Evolutionary conservation across 805 yeast genomes (phyloP).

Genomic region (Kodamaea kakaduensis): DNA sequence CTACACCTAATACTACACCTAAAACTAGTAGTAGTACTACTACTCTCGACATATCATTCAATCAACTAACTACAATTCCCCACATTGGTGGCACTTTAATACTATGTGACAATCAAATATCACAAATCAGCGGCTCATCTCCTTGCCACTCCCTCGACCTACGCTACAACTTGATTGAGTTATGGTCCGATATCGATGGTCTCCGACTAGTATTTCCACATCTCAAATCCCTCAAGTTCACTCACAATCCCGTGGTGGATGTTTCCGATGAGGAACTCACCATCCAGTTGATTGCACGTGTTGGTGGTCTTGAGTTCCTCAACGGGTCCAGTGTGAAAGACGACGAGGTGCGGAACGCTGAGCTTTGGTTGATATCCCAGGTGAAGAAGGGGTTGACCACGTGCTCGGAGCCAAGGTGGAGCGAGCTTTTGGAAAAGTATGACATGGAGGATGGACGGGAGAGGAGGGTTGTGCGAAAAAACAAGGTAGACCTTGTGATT

Average conservation of each 20-base stretch:
- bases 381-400: slow-evolving; percentile 32
- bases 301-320: slow-evolving; percentile 33
- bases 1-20: no score
- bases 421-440: slow-evolving; percentile 34
- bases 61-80: slow-evolving; percentile 34
- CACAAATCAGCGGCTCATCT: slow-evolving; percentile 5
- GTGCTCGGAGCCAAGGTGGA: slow-evolving; percentile 37
- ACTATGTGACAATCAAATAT: slow-evolving; percentile 35
- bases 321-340: slow-evolving; percentile 54
- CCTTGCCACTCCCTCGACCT: slow-evolving; percentile 40
- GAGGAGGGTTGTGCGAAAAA: background rate
- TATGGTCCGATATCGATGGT: slow-evolving; percentile 49
- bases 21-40: background rate
- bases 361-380: slow-evolving; percentile 58
- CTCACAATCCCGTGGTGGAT: slow-evolving; percentile 49
- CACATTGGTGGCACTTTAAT: slow-evolving; percentile 16
- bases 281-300: slow-evolving; percentile 44
- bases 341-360: slow-evolving; percentile 58
- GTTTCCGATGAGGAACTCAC: slow-evolving; percentile 30
- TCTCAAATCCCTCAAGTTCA: slow-evolving; percentile 45
- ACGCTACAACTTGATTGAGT: slow-evolving; percentile 43
- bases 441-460: slow-evolving; percentile 14
- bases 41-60: slow-evolving; percentile 36
- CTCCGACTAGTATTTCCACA: slow-evolving; percentile 36
- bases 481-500: slow-evolving; percentile 1